Percentiles rank a stretch among this genome's conserved stretches.
Evolutionary conservation across 1,284 basidiomycete species (phyloP).

Genomic region (Bjerkandera adusta): DNA sequence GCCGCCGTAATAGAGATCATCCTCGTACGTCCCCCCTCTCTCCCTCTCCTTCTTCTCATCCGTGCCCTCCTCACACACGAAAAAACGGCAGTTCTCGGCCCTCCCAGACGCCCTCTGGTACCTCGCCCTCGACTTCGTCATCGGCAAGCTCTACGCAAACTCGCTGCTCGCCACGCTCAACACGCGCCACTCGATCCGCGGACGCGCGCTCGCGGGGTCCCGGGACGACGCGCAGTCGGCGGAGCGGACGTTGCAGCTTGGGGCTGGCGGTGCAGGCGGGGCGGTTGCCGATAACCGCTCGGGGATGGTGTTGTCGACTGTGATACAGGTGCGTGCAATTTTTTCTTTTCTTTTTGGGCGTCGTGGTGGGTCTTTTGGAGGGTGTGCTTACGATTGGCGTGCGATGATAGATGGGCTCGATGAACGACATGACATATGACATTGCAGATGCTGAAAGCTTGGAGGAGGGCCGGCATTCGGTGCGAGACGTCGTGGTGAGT

Average conservation of each 20-base stretch:
- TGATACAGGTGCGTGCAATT: constrained; percentile 7
- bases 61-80: neutral
- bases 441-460: too few relatives aligned
- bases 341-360: neutral
- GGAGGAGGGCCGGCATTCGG: too few relatives aligned
- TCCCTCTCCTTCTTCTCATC: neutral
- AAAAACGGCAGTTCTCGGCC: constrained; percentile 5
- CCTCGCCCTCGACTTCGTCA: constrained; percentile 16
- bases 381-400: too few relatives aligned
- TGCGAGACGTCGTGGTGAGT: too few relatives aligned
- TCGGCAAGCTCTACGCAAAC: constrained; percentile 18
- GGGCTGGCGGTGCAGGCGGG: too few relatives aligned
- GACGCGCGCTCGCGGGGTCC: neutral
- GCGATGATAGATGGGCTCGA: too few relatives aligned
- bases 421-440: too few relatives aligned
- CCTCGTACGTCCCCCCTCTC: constrained; percentile 2
- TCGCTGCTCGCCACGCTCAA: constrained; percentile 17
- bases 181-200: constrained; percentile 14
- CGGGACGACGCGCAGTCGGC: neutral
- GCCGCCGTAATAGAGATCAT: constrained; percentile 13
- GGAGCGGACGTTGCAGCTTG: neutral
- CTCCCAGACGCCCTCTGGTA: constrained; percentile 15
- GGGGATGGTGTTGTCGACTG: constrained; percentile 10
- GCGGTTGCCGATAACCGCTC: neutral
- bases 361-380: neutral